Base-by-base conservation (phyloP, 2,329 filamentous ascomycete genomes). In the Fonsecaea nubica region DNA sequence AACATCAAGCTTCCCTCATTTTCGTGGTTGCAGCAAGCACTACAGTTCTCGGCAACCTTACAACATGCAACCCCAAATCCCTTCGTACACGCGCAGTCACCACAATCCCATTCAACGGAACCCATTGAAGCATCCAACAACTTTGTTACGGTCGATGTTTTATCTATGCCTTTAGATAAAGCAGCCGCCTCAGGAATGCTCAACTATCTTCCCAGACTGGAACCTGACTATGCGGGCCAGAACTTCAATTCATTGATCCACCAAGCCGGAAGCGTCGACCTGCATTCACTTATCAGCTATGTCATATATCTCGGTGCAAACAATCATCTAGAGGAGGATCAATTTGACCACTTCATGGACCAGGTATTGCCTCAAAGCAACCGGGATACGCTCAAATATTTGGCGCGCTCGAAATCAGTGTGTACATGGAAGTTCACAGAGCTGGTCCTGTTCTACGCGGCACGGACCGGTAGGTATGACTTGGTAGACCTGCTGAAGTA, bases 291-390 rank as follows among this genome's bases (percentile, higher is more conserved):
- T 6, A 18, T 33, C 18, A 48, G 57, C 12, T 60, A n/a, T 50
- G 38, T 35, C 18, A 60, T 60, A 13, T 60, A 50, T 33, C 42
- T 60, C 13, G n/a, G 36, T 30, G 42, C 36, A 18, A 60, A 60
- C 12, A 50, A 60, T 50, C 38, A 32, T 25, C n/a, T 60, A n/a
- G 18, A 18, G 13, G n/a, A 18, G 6, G 8, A 1, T 21, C 9
- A 25, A 3, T 18, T 60, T 33, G 8, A 40, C 3, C 12, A 3
- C 36, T 60, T 30, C 36, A 15, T 60, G 57, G 8, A 1, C 12
- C 50, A 10, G 8, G 3, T 52, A 10, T 52, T 25, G 18, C n/a
- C 7, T 38, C n/a, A 35, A 9, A 7, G 30, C 9, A 35, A 7
- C 7, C 12, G 8, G 25, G 18, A 15, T 35, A 4, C 7, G 32